Conservation (phyloP, 2,329 filamentous ascomycete species). For the Phaeosphaeria sp. region DNA sequence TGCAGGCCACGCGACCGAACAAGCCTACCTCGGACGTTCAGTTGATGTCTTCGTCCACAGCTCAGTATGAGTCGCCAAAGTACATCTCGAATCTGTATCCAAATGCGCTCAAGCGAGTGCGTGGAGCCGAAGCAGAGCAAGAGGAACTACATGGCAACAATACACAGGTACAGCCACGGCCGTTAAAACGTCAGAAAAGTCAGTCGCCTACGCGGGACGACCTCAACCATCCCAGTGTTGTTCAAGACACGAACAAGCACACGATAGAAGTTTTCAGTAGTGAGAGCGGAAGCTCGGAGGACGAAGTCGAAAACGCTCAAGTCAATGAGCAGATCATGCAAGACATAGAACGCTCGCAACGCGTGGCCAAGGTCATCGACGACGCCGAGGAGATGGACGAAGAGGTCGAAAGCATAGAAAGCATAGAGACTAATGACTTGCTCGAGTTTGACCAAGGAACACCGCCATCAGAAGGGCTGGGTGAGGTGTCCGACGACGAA, state of each 20-base stretch:
- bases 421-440: constrained; percentile 23
- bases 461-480: constrained; percentile 5
- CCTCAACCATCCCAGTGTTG: not conserved
- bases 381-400: constrained; percentile 4
- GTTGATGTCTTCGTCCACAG: constrained; percentile 29
- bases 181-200: constrained; percentile 24
- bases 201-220: constrained; percentile 7
- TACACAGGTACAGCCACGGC: constrained; percentile 7
- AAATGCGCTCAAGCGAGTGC: constrained; percentile 28
- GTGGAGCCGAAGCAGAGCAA: constrained; percentile 11
- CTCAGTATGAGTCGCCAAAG: constrained; percentile 29
- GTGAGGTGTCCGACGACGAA: constrained; percentile 12
- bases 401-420: constrained; percentile 19
- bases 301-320: not conserved
- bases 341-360: constrained; percentile 2
- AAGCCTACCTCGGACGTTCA: constrained; percentile 11
- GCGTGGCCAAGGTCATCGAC: not conserved
- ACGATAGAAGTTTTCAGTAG: constrained; percentile 32
- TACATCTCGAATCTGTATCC: constrained; percentile 28
- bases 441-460: constrained; percentile 2
- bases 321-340: constrained; percentile 9
- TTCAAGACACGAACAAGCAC: constrained; percentile 16
- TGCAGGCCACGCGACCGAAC: not conserved
- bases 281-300: constrained; percentile 13
- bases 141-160: not conserved